Evolutionary conservation across 805 yeast genomes (phyloP), one percentile per base, ranked within the genome.

Genomic region (Lipomyces starkeyi): DNA sequence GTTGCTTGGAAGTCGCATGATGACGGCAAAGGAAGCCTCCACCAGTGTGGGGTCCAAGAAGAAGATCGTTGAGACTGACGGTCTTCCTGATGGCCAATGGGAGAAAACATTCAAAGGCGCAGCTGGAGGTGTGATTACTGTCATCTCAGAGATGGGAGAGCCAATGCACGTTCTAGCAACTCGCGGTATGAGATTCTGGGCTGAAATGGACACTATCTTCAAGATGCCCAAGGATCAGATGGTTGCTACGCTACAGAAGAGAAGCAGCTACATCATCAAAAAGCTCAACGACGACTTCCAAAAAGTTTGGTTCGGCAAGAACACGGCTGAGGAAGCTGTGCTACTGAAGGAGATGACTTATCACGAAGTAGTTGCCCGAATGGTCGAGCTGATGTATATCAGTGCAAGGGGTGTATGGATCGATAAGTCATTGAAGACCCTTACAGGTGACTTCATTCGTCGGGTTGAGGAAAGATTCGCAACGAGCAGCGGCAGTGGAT

Each of bases 81-180:
- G 99, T 87, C 96, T 92, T 67, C 84, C 88, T 40, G 98, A 95
- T 80, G 76, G 80, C 55, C 80, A 91, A 79, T 95, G 99, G 99
- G 98, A 95, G 81, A 85, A 86, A 76, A 91, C 98, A 60, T 95
- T 95, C 84, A 90, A 91, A 83, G 89, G 89, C 78, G 94, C 97
- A 76, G 89, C 98, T 69, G 99, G 99, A 83, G 99, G 99, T 81
- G 87, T 95, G 73, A 84, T 95, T 74, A 94, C 99, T 65, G 99
- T 95, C 71, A 86, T 91, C 78, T 94, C 98, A 20, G 99, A 95
- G 84, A 95, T 95, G 99, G 99, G 99, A 78, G 99, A 95, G 84
- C 99, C 99, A 77, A 95, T 95, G 78, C 99, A 95, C 82, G 95
- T 95, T 84, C 86, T 95, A 74, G 98, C 99, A 40, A 95, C 99